These are phyloP conservation scores for Lecanicillium sp. DNA, from an alignment of 2,329 filamentous ascomycete species.

Conservation along the genomic window DNA sequence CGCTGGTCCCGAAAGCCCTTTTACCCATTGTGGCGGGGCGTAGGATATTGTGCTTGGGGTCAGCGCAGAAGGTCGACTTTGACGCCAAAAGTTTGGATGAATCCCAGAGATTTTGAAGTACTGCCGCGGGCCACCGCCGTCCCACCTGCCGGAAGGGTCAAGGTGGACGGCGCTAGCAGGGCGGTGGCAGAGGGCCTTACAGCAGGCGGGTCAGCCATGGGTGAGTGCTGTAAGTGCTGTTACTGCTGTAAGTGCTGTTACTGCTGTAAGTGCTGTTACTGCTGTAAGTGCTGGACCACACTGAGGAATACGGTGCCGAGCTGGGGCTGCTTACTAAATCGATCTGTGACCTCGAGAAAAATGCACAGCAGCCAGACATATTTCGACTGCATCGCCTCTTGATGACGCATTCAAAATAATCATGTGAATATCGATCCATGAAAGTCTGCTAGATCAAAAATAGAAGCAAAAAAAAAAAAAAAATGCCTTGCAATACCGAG, in stretches of 20 bases:
- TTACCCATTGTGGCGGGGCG: constrained; percentile 36
- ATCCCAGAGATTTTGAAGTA: constrained; percentile 30
- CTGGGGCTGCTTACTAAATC: too few relatives aligned
- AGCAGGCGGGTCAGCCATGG: background rate
- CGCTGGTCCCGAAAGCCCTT: constrained; percentile 33
- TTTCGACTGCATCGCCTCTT: background rate
- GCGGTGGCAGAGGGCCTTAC: background rate
- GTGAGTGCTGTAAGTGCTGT: too few relatives aligned
- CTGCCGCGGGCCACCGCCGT: constrained; percentile 29
- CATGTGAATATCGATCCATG: too few relatives aligned
- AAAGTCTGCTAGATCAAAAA: too few relatives aligned
- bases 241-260: too few relatives aligned
- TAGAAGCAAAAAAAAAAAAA: too few relatives aligned
- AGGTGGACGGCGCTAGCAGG: background rate
- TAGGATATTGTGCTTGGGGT: background rate
- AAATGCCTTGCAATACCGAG: too few relatives aligned
- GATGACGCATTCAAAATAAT: background rate
- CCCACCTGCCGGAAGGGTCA: constrained; percentile 22
- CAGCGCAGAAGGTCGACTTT: background rate
- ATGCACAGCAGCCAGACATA: background rate
- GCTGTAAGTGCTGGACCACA: too few relatives aligned
- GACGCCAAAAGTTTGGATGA: constrained; percentile 12
- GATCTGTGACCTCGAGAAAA: too few relatives aligned
- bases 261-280: too few relatives aligned
- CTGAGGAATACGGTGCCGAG: too few relatives aligned